Conservation (phyloP, 148 eudicot species). For the Dysphania ambrosioides region DNA sequence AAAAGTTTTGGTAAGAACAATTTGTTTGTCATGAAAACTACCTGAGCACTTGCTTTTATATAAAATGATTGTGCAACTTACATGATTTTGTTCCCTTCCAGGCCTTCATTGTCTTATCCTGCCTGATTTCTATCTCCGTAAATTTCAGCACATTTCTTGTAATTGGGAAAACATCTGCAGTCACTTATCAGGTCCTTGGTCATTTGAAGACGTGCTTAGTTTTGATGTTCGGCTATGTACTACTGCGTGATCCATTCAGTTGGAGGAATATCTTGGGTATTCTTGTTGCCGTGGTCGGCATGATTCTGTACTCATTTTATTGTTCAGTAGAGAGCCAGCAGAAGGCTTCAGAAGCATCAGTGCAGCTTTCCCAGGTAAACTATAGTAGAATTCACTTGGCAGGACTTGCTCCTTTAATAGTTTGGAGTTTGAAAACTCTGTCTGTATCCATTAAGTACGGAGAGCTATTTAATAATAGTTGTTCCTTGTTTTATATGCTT, state of each 20-base stretch:
- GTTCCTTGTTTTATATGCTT: neutral
- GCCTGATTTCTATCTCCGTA: conserved; percentile 83
- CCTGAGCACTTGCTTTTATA: neutral
- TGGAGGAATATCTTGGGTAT: conserved; percentile 89
- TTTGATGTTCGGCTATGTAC: conserved; percentile 73
- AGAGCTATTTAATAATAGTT: too few relatives aligned
- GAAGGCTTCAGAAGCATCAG: conserved; percentile 48
- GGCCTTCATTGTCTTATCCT: conserved; percentile 82
- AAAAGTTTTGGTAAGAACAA: conserved; percentile 60
- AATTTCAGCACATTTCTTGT: conserved; percentile 95
- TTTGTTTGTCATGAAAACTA: neutral
- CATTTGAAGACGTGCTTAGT: conserved; percentile 93
- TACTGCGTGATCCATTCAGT: conserved; percentile 80
- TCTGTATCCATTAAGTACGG: neutral
- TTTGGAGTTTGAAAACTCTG: neutral
- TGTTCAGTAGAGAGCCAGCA: conserved; percentile 60
- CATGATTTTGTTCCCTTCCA: conserved; percentile 29
- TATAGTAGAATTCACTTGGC: too few relatives aligned
- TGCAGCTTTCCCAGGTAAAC: conserved; percentile 57
- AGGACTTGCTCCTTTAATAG: too few relatives aligned
- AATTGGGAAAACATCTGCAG: conserved; percentile 95
- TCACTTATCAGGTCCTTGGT: conserved; percentile 93
- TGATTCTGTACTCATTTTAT: conserved; percentile 75
- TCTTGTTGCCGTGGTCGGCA: conserved; percentile 70
- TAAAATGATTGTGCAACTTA: conserved; percentile 1